Base-by-base conservation (phyloP, 148 eudicot genomes). In the Cornus suecica region DNA sequence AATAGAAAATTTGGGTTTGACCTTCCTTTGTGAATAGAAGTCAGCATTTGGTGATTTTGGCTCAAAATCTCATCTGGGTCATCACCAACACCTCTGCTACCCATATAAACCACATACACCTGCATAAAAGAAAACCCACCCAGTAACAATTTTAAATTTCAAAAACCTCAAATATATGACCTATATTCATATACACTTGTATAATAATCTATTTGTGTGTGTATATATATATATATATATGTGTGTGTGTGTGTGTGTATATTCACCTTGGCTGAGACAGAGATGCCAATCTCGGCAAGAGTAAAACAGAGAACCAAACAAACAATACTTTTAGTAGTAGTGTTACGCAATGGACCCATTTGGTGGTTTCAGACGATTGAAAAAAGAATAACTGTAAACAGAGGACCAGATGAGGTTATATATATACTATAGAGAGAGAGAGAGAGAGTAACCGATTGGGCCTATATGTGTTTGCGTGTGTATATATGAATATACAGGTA, bases 21-120 rank as follows among this genome's bases (percentile, higher is more conserved):
- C 89, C 87, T 86, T 77, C 89, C 89, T 61, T 58, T 26, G 64
- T 86, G 89, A 72, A 86, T 20, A 77, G 42, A 72, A 72, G 82
- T 75, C 29, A 86, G 87, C 77, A 86, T 86, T 77, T 84, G 78
- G 54, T 82, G 85, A 68, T 86, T 77, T 60, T 77, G 85, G 76
- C 74, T 78, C 74, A 86, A 77, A 84, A 86, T 82, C 82, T 86
- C 83, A 79, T 86, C 87, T 72, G 82, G 87, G 80, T 78, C 84
- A 71, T 84, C 77, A 30, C 27, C 61, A 31, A 24, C 66, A 60
- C 68, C 85, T 32, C 61, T 82, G 80, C 82, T 77, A 30, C 89
- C 89, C 89, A 86, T 86, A 69, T 86, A 86, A 54, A 86, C 87
- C 42, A 84, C 89, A 84, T 82, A 80, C 30, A 86, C 79, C 89